Evolutionary conservation across 345 rosid genomes (phyloP), one percentile per base, ranked within the genome.

Genomic region (Aurinia saxatilis): DNA sequence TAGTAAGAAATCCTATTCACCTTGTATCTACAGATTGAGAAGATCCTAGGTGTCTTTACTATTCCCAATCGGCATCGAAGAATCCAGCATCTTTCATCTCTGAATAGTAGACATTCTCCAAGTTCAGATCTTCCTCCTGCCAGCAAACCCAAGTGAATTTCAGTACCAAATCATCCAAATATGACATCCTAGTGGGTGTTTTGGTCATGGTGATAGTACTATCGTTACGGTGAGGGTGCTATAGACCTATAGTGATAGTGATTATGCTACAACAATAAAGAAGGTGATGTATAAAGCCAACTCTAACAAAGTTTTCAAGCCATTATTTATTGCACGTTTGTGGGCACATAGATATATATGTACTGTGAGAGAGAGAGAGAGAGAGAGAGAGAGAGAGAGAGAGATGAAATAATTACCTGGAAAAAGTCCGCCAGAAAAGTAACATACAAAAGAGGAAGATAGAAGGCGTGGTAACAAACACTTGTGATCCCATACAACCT

Each of bases 21-120:
- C 5, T 41, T 25, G 45, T 63, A 71, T 57, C 42, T 71, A 71
- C 70, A 64, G 41, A 10, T n/a, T 33, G 46, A 39, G 2, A 27
- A 50, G 12, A 38, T 7, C 39, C 0, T 12, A 10, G 13, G 16
- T 31, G 10, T 49, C 18, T 53, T 39, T 53, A 8, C 21, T 65
- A 93, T 30, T 87, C 96, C 99, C 99, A 93, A 35, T 87, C 99
- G 0, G 80, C 82, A 36, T 93, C 97, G 38, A 87, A 93, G 83
- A 87, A 90, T 36, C 97, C 99, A 0, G 97, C 99, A 73, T 93
- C 99, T 73, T 93, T 87, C 99, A 90, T 89, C 73, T 93, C 97
- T 2, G 99, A 93, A 76, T 93, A 93, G 82, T 85, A 85, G 7
- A 84, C 91, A 56, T 80, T 85, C 76, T 93, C 99, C 71, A 93